Conservation (phyloP, 768 basidiomycete genomes). For the Serendipita vermifera region DNA sequence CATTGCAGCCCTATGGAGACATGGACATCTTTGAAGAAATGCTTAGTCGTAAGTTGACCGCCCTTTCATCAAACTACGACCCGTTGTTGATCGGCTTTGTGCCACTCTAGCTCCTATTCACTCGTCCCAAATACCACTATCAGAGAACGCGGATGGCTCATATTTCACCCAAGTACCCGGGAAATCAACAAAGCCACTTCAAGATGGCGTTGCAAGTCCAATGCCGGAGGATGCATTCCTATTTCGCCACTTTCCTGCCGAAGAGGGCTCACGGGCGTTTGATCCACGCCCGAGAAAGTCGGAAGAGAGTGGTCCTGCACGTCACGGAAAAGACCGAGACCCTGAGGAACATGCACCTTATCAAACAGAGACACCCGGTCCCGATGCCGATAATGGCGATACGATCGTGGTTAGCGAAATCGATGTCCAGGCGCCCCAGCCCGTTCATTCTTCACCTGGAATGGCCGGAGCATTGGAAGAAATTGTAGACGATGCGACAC, state of each 20-base stretch:
- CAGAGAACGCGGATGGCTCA: background rate
- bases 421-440: background rate
- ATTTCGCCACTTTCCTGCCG: conserved; percentile 13
- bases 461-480: background rate
- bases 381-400: conserved; percentile 14
- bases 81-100: background rate
- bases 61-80: background rate
- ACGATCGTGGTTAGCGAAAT: conserved; percentile 12
- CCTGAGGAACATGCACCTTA: background rate
- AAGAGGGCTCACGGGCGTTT: background rate
- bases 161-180: background rate
- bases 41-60: background rate
- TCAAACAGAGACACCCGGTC: conserved; percentile 14
- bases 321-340: background rate
- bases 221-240: background rate
- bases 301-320: too few species aligned
- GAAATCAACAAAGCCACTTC: background rate
- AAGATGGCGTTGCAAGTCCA: background rate
- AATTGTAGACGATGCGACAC: background rate
- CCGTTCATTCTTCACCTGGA: background rate
- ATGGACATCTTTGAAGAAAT: conserved; percentile 4
- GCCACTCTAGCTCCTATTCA: conserved; percentile 1
- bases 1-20: conserved; percentile 19
- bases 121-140: background rate
- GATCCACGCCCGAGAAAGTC: background rate